A percentile compares a stretch with the other conserved stretches of the same genome.
These are phyloP conservation scores for Dalechampia spathulata DNA, from an alignment of 441 rosid species.

Conservation along the genomic window DNA sequence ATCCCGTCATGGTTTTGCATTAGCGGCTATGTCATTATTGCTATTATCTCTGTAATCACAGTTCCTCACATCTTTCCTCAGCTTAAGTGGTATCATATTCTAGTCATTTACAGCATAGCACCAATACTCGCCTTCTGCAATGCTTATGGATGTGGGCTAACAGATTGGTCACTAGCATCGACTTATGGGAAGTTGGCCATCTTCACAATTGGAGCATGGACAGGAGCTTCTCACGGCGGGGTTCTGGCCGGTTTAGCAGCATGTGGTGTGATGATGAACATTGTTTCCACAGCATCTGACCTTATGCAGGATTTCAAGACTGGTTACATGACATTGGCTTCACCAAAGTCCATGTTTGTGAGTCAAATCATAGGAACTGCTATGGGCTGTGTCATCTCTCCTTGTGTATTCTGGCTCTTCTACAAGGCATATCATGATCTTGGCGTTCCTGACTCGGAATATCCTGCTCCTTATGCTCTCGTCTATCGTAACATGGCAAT, in stretches of 20 bases:
- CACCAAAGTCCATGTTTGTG: constrained; percentile 79
- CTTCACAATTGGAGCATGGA: constrained; percentile 70
- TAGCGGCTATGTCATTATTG: constrained; percentile 37
- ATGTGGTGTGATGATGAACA: constrained; percentile 94
- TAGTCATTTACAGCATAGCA: constrained; percentile 54
- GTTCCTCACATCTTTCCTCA: constrained; percentile 69
- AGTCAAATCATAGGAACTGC: constrained; percentile 77
- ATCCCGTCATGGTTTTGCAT: constrained; percentile 50
- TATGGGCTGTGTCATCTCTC: constrained; percentile 59
- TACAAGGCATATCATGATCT: constrained; percentile 56
- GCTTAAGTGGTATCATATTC: constrained; percentile 66
- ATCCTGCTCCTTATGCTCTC: constrained; percentile 70
- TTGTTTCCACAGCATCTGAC: constrained; percentile 86
- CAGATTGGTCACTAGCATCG: constrained; percentile 92
- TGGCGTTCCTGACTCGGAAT: constrained; percentile 55
- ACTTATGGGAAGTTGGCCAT: constrained; percentile 82
- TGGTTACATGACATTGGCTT: constrained; percentile 78
- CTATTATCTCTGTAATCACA: constrained; percentile 26
- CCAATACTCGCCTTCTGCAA: constrained; percentile 88
- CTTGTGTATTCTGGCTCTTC: constrained; percentile 82
- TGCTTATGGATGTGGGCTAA: constrained; percentile 90
- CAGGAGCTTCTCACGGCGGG: constrained; percentile 68
- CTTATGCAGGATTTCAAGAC: constrained; percentile 93
- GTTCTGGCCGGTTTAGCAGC: constrained; percentile 71
- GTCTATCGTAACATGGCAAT: constrained; percentile 73